A percentile compares a stretch with the other conserved stretches of the same genome.
Evolutionary conservation across 2,329 filamentous ascomycete species (phyloP).

Genomic region (Didymellaceae sp.): DNA sequence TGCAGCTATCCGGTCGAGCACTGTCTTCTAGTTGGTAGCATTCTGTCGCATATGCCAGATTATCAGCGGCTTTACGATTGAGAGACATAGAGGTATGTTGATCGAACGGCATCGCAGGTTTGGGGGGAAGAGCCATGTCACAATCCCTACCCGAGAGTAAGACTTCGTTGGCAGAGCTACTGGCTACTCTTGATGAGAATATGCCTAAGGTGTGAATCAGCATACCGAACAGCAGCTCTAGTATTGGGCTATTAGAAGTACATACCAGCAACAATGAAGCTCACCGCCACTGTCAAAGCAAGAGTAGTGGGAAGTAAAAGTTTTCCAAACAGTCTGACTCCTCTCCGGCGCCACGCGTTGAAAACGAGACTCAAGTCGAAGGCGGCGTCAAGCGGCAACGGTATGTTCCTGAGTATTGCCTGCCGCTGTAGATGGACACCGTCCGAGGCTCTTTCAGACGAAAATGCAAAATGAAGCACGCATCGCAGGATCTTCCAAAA

Average conservation of each 20-base stretch:
- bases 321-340: neutral
- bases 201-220: slow-evolving; percentile 21
- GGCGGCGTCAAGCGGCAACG: slow-evolving; percentile 16
- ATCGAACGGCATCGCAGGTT: neutral
- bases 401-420: slow-evolving; percentile 42
- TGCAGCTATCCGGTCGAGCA: slow-evolving; percentile 9
- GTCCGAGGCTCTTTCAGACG: slow-evolving; percentile 22
- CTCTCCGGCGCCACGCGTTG: neutral
- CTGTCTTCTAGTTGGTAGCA: slow-evolving; percentile 19
- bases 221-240: neutral
- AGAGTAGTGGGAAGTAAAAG: neutral
- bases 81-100: slow-evolving; percentile 2
- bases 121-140: neutral
- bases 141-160: slow-evolving; percentile 39
- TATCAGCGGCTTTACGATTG: slow-evolving; percentile 5
- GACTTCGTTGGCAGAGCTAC: slow-evolving; percentile 38
- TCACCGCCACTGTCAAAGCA: neutral
- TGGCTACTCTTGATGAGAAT: slow-evolving; percentile 44
- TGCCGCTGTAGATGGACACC: slow-evolving; percentile 44
- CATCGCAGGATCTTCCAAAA: slow-evolving; percentile 26
- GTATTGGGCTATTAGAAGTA: neutral
- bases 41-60: slow-evolving; percentile 17
- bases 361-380: slow-evolving; percentile 6
- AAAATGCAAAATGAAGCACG: slow-evolving; percentile 18
- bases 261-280: slow-evolving; percentile 7